A percentile compares a stretch with the other conserved stretches of the same genome.
Conservation (phyloP, 2,329 filamentous ascomycete species). For the Chalara sp. region DNA sequence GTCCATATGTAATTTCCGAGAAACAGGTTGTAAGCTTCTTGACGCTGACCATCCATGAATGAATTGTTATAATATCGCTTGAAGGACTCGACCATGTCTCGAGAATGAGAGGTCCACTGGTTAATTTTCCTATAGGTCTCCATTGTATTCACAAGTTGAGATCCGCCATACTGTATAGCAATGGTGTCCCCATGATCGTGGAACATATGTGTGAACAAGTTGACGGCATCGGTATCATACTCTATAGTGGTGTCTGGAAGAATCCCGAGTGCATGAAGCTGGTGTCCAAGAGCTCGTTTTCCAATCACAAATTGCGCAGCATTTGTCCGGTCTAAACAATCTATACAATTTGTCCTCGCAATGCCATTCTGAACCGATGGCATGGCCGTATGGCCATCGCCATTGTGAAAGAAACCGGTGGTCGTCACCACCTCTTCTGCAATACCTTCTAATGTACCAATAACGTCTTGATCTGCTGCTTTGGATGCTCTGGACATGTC, state of each 20-base stretch:
- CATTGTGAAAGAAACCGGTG: conserved; percentile 95
- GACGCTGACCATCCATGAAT: conserved; percentile 92
- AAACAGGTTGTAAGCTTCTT: conserved; percentile 97
- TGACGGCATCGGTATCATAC: conserved; percentile 93
- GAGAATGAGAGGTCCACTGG: conserved; percentile 94
- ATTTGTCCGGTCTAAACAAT: conserved; percentile 94
- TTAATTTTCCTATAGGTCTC: conserved; percentile 98
- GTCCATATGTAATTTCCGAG: conserved; percentile 90
- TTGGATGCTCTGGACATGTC: conserved; percentile 98
- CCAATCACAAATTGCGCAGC: conserved; percentile 97
- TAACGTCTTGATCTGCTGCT: conserved; percentile 86
- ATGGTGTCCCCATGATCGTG: conserved; percentile 98
- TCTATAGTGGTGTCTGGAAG: conserved; percentile 72
- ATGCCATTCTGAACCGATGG: conserved; percentile 82
- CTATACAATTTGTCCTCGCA: conserved; percentile 94
- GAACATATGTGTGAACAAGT: conserved; percentile 97
- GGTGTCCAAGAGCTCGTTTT: conserved; percentile 85
- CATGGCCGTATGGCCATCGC: conserved; percentile 59
- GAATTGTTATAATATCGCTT: conserved; percentile 99
- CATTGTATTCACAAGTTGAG: conserved; percentile 98
- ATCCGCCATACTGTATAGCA: conserved; percentile 94
- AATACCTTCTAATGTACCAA: conserved; percentile 82
- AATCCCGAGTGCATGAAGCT: conserved; percentile 86
- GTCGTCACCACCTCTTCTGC: conserved; percentile 78
- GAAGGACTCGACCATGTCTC: conserved; percentile 99